Base-by-base conservation (phyloP, 2,329 filamentous ascomycete species). In the Neopestalotiopsis rosae region DNA sequence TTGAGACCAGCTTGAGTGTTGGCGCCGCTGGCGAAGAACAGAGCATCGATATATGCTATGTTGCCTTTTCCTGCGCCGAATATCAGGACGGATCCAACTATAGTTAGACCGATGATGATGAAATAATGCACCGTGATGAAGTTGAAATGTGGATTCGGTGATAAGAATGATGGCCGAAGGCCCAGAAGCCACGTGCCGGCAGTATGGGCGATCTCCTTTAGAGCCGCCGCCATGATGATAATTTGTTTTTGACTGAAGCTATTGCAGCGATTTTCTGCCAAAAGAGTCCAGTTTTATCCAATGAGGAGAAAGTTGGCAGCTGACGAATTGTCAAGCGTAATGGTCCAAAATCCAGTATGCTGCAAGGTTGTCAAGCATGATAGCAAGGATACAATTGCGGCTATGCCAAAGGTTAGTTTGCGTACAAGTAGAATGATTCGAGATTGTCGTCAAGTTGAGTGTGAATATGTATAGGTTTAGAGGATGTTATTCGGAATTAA, bases 1-100 rank as follows among this genome's bases (percentile, higher is more conserved):
- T 99, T 99, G 71, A 99, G 84, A 1, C 96, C 96, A 71, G 94
- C 97, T 81, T 99, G 96, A 0, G 95, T 98, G 71, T 94, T 92
- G 68, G 93, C 86, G 65, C 96, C 95, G 67, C 89, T 90, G n/a
- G 92, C 89, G 74, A 98, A 94, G 85, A 97, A 94, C 17, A 99
- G 87, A 2, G 94, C 91, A 84, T 99, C 95, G 74, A 96, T 93
- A 76, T 97, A 99, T 1, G 80, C 71, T 69, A 98, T 79, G 17
- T 89, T 82, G 32, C 89, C 88, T 4, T 83, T 84, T 59, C 82
- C 84, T 20, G 83, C 77, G 20, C 87, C 88, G 74, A 89, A 98
- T 20, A 99, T 80, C 65, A 97, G 85, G 72, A 98, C 83, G 0
- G 95, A 97, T 17, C 90, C 90, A 61, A 95, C 65, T 1, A 99